phyloP scores from a whole-genome alignment of 2,329 filamentous ascomycete genomes.

The Ascochyta fabae region DNA sequence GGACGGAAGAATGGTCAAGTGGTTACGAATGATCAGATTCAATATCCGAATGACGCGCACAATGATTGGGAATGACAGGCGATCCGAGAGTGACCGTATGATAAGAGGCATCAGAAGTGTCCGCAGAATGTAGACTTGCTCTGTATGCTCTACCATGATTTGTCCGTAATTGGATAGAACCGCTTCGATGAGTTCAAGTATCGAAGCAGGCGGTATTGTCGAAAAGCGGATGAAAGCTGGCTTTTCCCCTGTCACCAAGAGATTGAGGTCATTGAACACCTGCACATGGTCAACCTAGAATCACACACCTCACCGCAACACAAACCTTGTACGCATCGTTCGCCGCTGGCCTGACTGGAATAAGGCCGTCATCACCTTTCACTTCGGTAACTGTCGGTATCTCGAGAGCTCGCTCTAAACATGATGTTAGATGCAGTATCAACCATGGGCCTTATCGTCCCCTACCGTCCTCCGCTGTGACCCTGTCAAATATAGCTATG shows the following conservation, averaged over 20 bases:
- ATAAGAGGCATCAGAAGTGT: constrained; percentile 82
- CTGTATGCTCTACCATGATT: constrained; percentile 78
- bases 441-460: no score
- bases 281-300: constrained; percentile 41
- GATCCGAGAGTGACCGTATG: constrained; percentile 77
- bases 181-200: constrained; percentile 90
- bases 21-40: constrained; percentile 78
- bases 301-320: not conserved
- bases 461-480: constrained; percentile 77
- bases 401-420: constrained; percentile 52
- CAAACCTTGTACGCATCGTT: constrained; percentile 80
- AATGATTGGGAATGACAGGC: constrained; percentile 79
- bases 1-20: constrained; percentile 74
- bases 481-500: constrained; percentile 91
- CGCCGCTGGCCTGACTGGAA: constrained; percentile 75
- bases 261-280: constrained; percentile 88
- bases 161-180: constrained; percentile 84
- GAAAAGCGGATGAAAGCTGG: constrained; percentile 83
- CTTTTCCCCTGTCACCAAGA: constrained; percentile 83
- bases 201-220: constrained; percentile 79
- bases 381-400: constrained; percentile 70
- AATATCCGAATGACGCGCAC: constrained; percentile 83
- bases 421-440: constrained; percentile 16
- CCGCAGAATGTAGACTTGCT: constrained; percentile 80
- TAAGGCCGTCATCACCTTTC: constrained; percentile 66